Percentiles rank a stretch among this genome's conserved stretches.
Conservation (phyloP, 306 rosid genomes). For the Medicago ruthenica region DNA sequence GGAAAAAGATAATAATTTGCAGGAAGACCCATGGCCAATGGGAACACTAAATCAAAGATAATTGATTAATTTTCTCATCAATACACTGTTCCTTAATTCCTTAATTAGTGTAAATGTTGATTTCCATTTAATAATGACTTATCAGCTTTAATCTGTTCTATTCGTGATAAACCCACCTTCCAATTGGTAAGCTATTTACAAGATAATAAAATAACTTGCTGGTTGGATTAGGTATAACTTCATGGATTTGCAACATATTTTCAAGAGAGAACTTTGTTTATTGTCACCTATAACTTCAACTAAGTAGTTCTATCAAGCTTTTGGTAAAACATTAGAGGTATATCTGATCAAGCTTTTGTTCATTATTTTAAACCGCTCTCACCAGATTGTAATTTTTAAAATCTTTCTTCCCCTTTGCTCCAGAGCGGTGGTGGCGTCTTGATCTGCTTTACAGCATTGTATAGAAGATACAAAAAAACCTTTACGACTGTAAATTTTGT, state of each 20-base stretch:
- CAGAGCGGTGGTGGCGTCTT: background rate
- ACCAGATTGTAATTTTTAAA: background rate
- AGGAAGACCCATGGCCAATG: constrained; percentile 20
- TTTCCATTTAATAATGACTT: constrained; percentile 30
- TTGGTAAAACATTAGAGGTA: background rate
- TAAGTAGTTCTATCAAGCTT: background rate
- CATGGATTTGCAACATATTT: background rate
- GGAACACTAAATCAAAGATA: constrained; percentile 40
- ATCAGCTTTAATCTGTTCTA: constrained; percentile 3
- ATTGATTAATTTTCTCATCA: constrained; percentile 39
- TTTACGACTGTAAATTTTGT: background rate
- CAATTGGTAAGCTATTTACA: constrained; percentile 43
- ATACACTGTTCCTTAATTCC: constrained; percentile 26
- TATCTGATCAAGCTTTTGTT: background rate
- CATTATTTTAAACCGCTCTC: background rate
- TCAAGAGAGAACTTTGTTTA: background rate
- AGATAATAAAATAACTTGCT: constrained; percentile 23
- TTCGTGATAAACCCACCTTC: constrained; percentile 39
- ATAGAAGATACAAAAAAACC: background rate
- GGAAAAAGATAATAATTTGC: constrained; percentile 48
- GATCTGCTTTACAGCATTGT: constrained; percentile 3
- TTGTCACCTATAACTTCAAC: background rate
- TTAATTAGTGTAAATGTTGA: constrained; percentile 13
- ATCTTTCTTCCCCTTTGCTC: background rate
- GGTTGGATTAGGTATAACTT: constrained; percentile 33